Percentiles rank a stretch among this genome's conserved stretches.
These are phyloP conservation scores for Didymella sp. DNA, from an alignment of 2,329 filamentous ascomycete genomes.

Conservation along the genomic window DNA sequence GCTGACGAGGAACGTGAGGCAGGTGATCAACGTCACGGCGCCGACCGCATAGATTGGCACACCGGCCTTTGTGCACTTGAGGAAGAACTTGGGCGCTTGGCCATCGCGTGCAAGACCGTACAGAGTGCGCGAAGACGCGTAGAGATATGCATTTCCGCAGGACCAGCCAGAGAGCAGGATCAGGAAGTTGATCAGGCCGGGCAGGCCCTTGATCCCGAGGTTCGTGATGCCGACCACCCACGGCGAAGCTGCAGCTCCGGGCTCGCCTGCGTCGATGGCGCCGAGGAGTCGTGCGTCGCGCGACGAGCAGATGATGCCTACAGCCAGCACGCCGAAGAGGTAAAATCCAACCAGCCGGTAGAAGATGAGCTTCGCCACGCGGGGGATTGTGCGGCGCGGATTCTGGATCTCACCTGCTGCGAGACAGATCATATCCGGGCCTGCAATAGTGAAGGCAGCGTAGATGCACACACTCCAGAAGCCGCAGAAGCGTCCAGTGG, in stretches of 20 bases:
- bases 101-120: slow-evolving; percentile 66
- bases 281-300: slow-evolving; percentile 49
- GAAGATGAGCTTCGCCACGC: slow-evolving; percentile 66
- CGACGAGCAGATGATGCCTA: slow-evolving; percentile 66
- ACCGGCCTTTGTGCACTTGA: slow-evolving; percentile 65
- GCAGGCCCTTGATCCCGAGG: slow-evolving; percentile 62
- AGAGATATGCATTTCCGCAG: slow-evolving; percentile 63
- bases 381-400: slow-evolving; percentile 66
- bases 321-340: slow-evolving; percentile 63
- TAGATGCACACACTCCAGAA: slow-evolving; percentile 56
- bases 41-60: slow-evolving; percentile 60
- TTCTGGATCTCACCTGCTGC: slow-evolving; percentile 66
- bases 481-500: slow-evolving; percentile 56
- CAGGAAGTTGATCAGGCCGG: slow-evolving; percentile 72
- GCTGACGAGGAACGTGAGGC: slow-evolving; percentile 58
- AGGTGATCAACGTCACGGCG: slow-evolving; percentile 53
- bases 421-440: slow-evolving; percentile 49
- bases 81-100: slow-evolving; percentile 69
- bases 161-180: slow-evolving; percentile 70
- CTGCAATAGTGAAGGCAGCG: slow-evolving; percentile 61
- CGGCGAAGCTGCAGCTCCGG: slow-evolving; percentile 61
- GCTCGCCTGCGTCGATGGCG: slow-evolving; percentile 60
- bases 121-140: slow-evolving; percentile 60
- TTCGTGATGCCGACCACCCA: slow-evolving; percentile 60
- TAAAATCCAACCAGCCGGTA: slow-evolving; percentile 70